Base-by-base conservation (phyloP, 139 green algal genomes). In the Desmodesmus armatus region DNA sequence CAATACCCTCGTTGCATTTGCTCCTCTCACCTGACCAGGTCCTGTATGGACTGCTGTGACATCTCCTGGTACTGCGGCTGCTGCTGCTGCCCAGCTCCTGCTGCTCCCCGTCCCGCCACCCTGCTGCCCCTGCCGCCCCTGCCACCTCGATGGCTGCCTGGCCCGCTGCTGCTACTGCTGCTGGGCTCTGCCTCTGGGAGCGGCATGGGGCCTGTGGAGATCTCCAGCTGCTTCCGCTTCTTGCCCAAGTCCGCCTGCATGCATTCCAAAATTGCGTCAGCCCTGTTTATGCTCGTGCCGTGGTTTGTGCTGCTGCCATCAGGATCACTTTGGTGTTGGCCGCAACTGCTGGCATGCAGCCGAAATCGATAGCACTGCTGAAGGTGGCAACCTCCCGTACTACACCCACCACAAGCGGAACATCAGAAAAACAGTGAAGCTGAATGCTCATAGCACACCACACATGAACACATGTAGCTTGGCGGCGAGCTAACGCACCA, bases 151-250 rank as follows among this genome's bases (percentile, higher is more conserved):
- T 72, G 60, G 25, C 51, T 71, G 37, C 35, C 66, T 63, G 55
- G 13, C 39, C 39, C n/a, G n/a, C 79, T 78, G 65, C 41, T 58
- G 47, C 66, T 81, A 53, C 70, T 74, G 70, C 66, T 85, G 80
- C 79, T 85, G 31, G 6, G 7, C 13, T 23, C 47, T 31, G 19
- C 65, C 51, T 40, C 43, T 76, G 41, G 23, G 69, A 75, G 65
- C 63, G 67, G 76, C 19, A 80, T 77, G 3, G 89, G 67, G 0
- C 89, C 89, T 3, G 82, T 81, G 11, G 74, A 35, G 2, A 92
- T 85, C 17, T 53, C 82, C 31, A 92, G 78, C 80, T 88, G 85
- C 71, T 90, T 91, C 9, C 89, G 84, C 13, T 58, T n/a, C 63
- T 84, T 85, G 37, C 80, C 55, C 37, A 92, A 66, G 31, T 81